Evolutionary conservation across 2,329 filamentous ascomycete genomes (phyloP).

Genomic region (Myriangium duriaei): DNA sequence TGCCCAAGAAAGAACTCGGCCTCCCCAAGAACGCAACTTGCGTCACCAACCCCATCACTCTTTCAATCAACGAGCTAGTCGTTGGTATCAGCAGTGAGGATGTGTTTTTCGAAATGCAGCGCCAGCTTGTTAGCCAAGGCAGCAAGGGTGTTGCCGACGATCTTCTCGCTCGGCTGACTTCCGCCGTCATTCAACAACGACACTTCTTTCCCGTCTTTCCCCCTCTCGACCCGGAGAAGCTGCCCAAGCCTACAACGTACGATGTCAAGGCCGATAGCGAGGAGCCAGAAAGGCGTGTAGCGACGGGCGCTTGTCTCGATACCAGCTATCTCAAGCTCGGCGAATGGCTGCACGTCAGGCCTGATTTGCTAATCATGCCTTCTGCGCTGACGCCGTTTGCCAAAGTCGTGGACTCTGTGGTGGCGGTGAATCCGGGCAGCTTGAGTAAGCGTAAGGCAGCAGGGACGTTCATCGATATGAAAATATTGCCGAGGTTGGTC

Average conservation of each 20-base stretch:
- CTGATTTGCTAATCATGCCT: slow-evolving; percentile 73
- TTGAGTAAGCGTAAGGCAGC: slow-evolving; percentile 73
- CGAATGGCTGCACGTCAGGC: slow-evolving; percentile 76
- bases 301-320: slow-evolving; percentile 69
- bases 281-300: slow-evolving; percentile 34
- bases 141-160: slow-evolving; percentile 62
- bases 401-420: slow-evolving; percentile 80
- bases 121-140: slow-evolving; percentile 53
- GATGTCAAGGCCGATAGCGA: slow-evolving; percentile 26
- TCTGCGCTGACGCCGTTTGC: slow-evolving; percentile 77
- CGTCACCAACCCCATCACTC: slow-evolving; percentile 80
- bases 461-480: slow-evolving; percentile 75
- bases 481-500: slow-evolving; percentile 52
- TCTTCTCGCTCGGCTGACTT: slow-evolving; percentile 56
- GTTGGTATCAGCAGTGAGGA: slow-evolving; percentile 77
- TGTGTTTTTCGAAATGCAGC: slow-evolving; percentile 58
- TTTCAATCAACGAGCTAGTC: slow-evolving; percentile 77
- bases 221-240: slow-evolving; percentile 53
- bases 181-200: slow-evolving; percentile 74
- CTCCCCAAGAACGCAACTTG: slow-evolving; percentile 65
- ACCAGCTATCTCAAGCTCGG: slow-evolving; percentile 74
- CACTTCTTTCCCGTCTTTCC: slow-evolving; percentile 89
- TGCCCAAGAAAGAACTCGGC: slow-evolving; percentile 58
- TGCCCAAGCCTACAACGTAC: slow-evolving; percentile 43
- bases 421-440: slow-evolving; percentile 82